phyloP scores from a whole-genome alignment of 306 rosid genomes.

The Luffa acutangula region DNA sequence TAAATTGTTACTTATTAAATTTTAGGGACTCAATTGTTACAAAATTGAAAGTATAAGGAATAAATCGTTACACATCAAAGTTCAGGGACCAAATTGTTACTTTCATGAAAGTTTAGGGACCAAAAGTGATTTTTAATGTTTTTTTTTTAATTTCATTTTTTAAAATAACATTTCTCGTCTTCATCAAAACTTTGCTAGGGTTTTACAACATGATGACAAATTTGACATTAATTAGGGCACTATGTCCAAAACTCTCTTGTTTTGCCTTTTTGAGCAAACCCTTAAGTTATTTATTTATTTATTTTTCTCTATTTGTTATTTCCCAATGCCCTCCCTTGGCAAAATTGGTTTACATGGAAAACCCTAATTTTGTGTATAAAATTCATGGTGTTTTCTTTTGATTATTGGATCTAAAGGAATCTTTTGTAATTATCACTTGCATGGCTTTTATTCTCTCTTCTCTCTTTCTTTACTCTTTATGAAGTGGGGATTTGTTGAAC shows the following conservation, averaged over 20 bases:
- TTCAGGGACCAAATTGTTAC: too few species aligned
- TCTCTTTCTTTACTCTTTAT: neutral
- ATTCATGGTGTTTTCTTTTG: neutral
- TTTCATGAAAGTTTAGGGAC: too few species aligned
- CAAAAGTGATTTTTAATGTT: too few species aligned
- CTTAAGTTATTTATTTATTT: neutral
- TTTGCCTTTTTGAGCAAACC: neutral
- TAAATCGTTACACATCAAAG: too few species aligned
- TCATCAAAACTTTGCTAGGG: conserved; percentile 13
- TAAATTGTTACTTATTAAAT: too few species aligned
- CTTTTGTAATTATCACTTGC: conserved; percentile 1
- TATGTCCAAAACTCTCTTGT: neutral
- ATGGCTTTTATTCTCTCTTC: neutral
- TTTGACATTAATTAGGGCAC: conserved; percentile 10
- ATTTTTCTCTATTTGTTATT: neutral
- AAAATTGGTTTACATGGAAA: neutral
- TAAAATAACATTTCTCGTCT: neutral
- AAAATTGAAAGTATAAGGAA: too few species aligned
- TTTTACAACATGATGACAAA: conserved; percentile 16
- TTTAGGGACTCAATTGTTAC: too few species aligned
- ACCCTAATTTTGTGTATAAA: neutral
- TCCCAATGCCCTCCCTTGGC: neutral
- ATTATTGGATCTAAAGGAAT: conserved; percentile 1
- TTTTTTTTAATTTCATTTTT: too few species aligned
- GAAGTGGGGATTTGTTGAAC: neutral